Conservation (phyloP, 2,329 filamentous ascomycete species). For the Proliferodiscus dingleyae region DNA sequence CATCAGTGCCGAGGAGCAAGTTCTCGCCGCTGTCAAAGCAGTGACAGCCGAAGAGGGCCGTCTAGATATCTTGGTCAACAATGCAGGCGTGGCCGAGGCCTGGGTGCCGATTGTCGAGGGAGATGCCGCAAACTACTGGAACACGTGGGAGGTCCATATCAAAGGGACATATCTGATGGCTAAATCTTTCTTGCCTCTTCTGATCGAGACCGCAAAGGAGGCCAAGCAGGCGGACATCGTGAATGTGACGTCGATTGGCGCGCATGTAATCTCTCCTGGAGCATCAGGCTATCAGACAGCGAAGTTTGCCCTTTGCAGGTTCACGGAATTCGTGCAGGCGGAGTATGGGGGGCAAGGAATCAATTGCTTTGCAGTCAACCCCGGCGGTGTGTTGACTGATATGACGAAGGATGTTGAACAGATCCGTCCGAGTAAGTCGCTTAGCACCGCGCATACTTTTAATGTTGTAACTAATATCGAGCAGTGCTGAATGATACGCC, state of each 20-base stretch:
- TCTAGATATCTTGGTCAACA: constrained; percentile 39
- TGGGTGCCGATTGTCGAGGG: constrained; percentile 33
- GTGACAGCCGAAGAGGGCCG: constrained; percentile 15
- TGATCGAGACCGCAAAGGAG: constrained; percentile 35
- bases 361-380: constrained; percentile 38
- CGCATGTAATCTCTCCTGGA: constrained; percentile 28
- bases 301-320: constrained; percentile 40
- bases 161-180: constrained; percentile 43
- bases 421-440: constrained; percentile 16
- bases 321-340: constrained; percentile 40
- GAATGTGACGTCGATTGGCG: constrained; percentile 37
- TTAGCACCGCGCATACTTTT: neutral
- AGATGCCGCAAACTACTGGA: constrained; percentile 40
- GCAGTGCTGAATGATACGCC: constrained; percentile 6
- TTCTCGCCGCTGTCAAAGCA: constrained; percentile 2
- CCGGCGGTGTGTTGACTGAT: constrained; percentile 42
- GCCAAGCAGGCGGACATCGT: constrained; percentile 32
- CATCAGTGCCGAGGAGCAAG: constrained; percentile 5
- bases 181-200: constrained; percentile 42
- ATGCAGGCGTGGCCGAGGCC: constrained; percentile 37
- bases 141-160: constrained; percentile 44
- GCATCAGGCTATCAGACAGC: constrained; percentile 41
- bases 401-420: constrained; percentile 33
- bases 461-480: neutral
- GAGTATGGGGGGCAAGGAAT: constrained; percentile 40